Percentiles rank a stretch among this genome's conserved stretches.
phyloP scores from a whole-genome alignment of 768 basidiomycete genomes.

The Serendipita sp. region DNA sequence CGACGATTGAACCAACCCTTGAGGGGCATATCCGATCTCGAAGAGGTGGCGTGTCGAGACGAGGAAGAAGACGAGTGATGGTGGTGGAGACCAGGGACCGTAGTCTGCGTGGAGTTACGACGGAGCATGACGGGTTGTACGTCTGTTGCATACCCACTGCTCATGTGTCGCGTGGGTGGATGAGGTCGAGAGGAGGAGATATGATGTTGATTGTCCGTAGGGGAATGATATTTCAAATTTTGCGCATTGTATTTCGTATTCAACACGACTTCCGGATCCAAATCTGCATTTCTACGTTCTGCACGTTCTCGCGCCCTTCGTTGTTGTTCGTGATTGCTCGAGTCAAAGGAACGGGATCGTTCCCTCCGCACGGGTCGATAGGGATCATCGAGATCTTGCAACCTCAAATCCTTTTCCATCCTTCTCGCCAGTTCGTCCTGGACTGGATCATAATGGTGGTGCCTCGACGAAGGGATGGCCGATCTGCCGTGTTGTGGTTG shows the following conservation, averaged over 20 bases:
- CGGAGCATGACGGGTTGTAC: background rate
- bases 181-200: background rate
- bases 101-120: background rate
- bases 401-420: background rate
- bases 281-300: background rate
- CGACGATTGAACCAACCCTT: constrained; percentile 4
- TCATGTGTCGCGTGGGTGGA: background rate
- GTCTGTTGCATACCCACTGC: background rate
- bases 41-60: background rate
- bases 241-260: background rate
- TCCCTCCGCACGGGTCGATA: background rate
- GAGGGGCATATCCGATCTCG: background rate
- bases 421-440: background rate
- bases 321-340: background rate
- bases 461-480: background rate
- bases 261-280: background rate
- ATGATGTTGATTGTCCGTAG: background rate
- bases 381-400: background rate
- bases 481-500: background rate
- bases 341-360: background rate
- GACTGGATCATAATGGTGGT: background rate
- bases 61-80: background rate
- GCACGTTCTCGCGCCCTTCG: background rate
- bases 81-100: background rate
- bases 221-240: background rate